Percentiles rank a stretch among this genome's conserved stretches.
These are phyloP conservation scores for Thelephora terrestris DNA, from an alignment of 1,284 basidiomycete genomes.

Conservation along the genomic window DNA sequence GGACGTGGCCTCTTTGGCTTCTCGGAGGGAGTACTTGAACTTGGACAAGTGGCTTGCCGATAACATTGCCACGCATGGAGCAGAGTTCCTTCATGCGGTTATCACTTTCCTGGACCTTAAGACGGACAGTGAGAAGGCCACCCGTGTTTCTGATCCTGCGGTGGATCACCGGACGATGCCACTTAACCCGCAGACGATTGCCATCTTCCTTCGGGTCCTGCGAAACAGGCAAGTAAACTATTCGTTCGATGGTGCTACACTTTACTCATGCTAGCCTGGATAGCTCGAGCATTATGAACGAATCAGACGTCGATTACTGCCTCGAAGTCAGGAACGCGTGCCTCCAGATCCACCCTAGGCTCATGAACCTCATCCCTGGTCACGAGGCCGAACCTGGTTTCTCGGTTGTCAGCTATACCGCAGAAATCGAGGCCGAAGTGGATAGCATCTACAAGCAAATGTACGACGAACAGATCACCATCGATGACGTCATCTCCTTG, in stretches of 20 bases:
- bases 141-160: constrained; percentile 69
- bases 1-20: constrained; percentile 90
- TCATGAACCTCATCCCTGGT: constrained; percentile 91
- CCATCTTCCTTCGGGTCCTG: constrained; percentile 83
- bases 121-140: constrained; percentile 79
- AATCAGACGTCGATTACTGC: constrained; percentile 82
- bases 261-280: constrained; percentile 4
- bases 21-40: constrained; percentile 88
- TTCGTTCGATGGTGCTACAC: constrained; percentile 1
- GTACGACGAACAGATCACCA: constrained; percentile 91
- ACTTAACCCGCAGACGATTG: constrained; percentile 78
- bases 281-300: constrained; percentile 55
- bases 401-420: constrained; percentile 77
- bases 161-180: constrained; percentile 76
- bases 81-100: constrained; percentile 81
- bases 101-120: constrained; percentile 86
- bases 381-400: constrained; percentile 89
- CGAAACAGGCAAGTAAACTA: constrained; percentile 57
- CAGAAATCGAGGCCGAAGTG: constrained; percentile 88
- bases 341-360: constrained; percentile 90
- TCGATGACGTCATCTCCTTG: constrained; percentile 88
- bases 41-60: constrained; percentile 95
- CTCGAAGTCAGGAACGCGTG: constrained; percentile 90
- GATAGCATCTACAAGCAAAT: constrained; percentile 96
- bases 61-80: constrained; percentile 71